Conservation (phyloP, 495 filamentous ascomycete genomes). For the Pyrenula aspistea region DNA sequence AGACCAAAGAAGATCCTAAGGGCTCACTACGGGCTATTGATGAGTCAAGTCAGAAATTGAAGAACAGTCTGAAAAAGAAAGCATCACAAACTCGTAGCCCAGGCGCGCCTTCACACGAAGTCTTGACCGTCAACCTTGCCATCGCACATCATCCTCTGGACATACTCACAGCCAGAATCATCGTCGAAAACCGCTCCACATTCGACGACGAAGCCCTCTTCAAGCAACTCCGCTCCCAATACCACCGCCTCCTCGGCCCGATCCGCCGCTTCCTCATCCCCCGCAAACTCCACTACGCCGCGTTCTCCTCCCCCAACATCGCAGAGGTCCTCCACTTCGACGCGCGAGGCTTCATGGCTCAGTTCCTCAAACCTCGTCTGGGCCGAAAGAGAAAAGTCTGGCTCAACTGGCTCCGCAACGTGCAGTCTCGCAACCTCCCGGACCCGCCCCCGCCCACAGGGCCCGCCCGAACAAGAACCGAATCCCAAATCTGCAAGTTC, state of each 20-base stretch:
- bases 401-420: not conserved
- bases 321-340: conserved; percentile 1
- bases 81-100: not conserved
- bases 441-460: not conserved
- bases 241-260: conserved; percentile 2
- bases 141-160: not conserved
- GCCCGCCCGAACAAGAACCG: not conserved
- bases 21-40: no score
- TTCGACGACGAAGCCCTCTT: conserved; percentile 17
- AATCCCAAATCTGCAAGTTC: not conserved
- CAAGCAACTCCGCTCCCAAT: conserved; percentile 6
- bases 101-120: not conserved
- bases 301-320: not conserved
- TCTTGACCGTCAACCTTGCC: not conserved
- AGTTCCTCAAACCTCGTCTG: not conserved
- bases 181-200: not conserved
- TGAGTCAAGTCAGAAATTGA: no score
- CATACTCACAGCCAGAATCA: not conserved
- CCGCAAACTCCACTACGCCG: not conserved
- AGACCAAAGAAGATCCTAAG: no score
- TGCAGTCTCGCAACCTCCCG: not conserved
- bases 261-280: not conserved
- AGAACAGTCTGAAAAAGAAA: not conserved
- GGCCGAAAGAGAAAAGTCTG: not conserved
- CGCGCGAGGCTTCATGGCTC: not conserved